Conservation (phyloP, 2,329 filamentous ascomycete species). For the Rutstroemia sp. region DNA sequence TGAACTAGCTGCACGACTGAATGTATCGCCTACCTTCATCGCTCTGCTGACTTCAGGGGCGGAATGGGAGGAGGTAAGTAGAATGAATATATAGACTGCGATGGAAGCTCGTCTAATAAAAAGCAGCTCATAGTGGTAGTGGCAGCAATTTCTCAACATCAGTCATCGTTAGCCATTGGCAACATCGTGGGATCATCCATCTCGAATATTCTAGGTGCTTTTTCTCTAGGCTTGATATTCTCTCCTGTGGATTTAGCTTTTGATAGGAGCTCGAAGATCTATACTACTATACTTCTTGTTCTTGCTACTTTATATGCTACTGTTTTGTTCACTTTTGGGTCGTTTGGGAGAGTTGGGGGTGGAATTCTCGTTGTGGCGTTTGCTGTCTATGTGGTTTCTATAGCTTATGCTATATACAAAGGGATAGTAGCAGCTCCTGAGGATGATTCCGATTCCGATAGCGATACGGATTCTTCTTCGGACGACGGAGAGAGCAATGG, state of each 20-base stretch:
- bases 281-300: slow-evolving; percentile 36
- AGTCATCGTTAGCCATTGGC: slow-evolving; percentile 42
- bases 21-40: slow-evolving; percentile 40
- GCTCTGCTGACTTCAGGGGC: slow-evolving; percentile 45
- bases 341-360: slow-evolving; percentile 32
- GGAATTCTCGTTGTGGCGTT: slow-evolving; percentile 36
- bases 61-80: slow-evolving; percentile 46
- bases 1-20: slow-evolving; percentile 36
- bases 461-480: slow-evolving; percentile 26
- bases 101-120: no score
- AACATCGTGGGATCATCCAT: slow-evolving; percentile 48
- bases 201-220: slow-evolving; percentile 48
- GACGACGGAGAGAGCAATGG: not conserved
- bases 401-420: slow-evolving; percentile 38
- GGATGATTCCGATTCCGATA: slow-evolving; percentile 37
- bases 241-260: slow-evolving; percentile 32
- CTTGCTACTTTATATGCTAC: slow-evolving; percentile 35
- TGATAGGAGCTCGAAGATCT: slow-evolving; percentile 41
- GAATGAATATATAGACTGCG: no score
- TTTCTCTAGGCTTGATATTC: slow-evolving; percentile 44
- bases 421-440: slow-evolving; percentile 36
- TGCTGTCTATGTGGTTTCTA: slow-evolving; percentile 36
- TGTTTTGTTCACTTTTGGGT: slow-evolving; percentile 26
- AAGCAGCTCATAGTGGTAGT: slow-evolving; percentile 41
- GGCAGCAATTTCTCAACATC: slow-evolving; percentile 38